A percentile compares a stretch with the other conserved stretches of the same genome.
phyloP scores from a whole-genome alignment of 1,284 basidiomycete species.

The Mycosarcoma maydis region DNA sequence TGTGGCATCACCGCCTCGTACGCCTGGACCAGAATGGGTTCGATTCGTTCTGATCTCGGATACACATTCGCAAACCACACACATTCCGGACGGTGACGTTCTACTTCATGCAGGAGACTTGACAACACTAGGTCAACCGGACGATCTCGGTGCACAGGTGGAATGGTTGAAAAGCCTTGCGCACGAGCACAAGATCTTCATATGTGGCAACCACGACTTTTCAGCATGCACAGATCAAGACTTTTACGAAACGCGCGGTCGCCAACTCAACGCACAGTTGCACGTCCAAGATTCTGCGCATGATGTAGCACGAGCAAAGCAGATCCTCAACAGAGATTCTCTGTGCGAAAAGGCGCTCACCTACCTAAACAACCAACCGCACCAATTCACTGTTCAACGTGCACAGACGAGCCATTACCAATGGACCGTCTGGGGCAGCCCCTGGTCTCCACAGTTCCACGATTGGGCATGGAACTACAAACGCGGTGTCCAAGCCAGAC shows the following conservation, averaged over 20 bases:
- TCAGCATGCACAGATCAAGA: conserved; percentile 9
- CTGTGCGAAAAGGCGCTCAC: background rate
- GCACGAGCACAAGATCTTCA: conserved; percentile 36
- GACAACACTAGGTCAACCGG: conserved; percentile 31
- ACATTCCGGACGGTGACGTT: conserved; percentile 35
- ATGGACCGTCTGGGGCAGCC: conserved; percentile 46
- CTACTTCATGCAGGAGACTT: conserved; percentile 51
- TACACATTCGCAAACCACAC: conserved; percentile 35
- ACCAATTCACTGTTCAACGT: conserved; percentile 21
- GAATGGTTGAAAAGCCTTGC: conserved; percentile 42
- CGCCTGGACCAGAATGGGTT: conserved; percentile 24
- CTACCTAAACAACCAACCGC: conserved; percentile 31
- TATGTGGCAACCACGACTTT: conserved; percentile 51
- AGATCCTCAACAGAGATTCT: background rate
- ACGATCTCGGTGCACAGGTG: conserved; percentile 22
- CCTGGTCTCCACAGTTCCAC: conserved; percentile 47
- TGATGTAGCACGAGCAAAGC: conserved; percentile 6
- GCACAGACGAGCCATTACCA: conserved; percentile 8
- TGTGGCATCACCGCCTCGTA: conserved; percentile 18
- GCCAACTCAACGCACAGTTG: conserved; percentile 28
- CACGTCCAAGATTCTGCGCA: conserved; percentile 9
- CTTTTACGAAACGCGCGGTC: conserved; percentile 27
- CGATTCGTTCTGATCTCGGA: conserved; percentile 50
- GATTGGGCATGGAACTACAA: conserved; percentile 54
- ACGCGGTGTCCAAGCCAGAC: conserved; percentile 12